phyloP scores from a whole-genome alignment of 345 rosid species.

The Theobroma cacao region DNA sequence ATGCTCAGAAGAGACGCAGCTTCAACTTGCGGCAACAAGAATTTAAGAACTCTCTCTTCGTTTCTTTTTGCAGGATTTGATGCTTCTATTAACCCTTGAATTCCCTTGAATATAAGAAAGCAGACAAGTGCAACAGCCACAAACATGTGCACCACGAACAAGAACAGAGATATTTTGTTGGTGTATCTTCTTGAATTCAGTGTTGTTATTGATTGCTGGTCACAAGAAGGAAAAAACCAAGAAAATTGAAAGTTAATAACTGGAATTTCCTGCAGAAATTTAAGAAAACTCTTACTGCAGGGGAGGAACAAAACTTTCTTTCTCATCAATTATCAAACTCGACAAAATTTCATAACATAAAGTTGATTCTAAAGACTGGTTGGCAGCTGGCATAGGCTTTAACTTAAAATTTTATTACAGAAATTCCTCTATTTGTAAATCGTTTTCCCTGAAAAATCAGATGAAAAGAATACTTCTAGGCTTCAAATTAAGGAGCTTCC shows the following conservation, averaged over 20 bases:
- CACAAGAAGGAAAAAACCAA: not conserved
- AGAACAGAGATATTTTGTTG: slow-evolving; percentile 65
- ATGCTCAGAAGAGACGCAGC: slow-evolving; percentile 80
- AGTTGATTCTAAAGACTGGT: not conserved
- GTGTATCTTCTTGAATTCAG: slow-evolving; percentile 82
- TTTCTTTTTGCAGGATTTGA: slow-evolving; percentile 43
- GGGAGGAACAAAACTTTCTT: not conserved
- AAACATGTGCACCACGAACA: slow-evolving; percentile 70
- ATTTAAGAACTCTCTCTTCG: slow-evolving; percentile 58
- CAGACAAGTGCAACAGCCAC: slow-evolving; percentile 61
- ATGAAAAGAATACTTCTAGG: not conserved
- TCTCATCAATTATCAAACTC: not conserved
- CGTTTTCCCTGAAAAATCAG: slow-evolving; percentile 1
- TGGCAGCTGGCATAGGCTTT: not conserved
- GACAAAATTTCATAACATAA: not conserved
- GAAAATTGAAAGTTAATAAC: slow-evolving; percentile 2
- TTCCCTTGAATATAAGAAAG: slow-evolving; percentile 82
- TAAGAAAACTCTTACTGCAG: not conserved
- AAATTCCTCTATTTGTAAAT: not conserved
- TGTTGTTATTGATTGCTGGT: slow-evolving; percentile 53
- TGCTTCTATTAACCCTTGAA: slow-evolving; percentile 70
- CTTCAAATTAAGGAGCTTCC: not conserved
- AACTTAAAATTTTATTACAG: not conserved
- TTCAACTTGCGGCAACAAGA: slow-evolving; percentile 84
- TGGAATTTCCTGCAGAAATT: slow-evolving; percentile 5